Evolutionary conservation across 2,329 filamentous ascomycete genomes (phyloP).

Genomic region (Hypoxylon sp.): DNA sequence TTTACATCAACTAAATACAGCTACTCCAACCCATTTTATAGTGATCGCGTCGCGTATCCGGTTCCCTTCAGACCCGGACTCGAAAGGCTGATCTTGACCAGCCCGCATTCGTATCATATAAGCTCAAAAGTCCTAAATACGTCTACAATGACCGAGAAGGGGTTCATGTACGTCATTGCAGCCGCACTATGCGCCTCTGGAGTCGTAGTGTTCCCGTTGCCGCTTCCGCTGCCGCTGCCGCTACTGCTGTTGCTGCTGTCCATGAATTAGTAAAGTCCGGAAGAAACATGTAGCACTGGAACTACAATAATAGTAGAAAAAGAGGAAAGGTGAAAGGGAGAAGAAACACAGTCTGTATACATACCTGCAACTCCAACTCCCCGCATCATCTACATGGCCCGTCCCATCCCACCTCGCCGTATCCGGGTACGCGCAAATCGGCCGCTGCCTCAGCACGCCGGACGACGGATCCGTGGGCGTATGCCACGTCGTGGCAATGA

Average conservation of each 20-base stretch:
- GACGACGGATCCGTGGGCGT: slow-evolving; percentile 47
- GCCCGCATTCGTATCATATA: slow-evolving; percentile 11
- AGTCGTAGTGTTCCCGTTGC: neutral
- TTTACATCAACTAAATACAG: slow-evolving; percentile 20
- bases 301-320: neutral
- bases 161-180: slow-evolving; percentile 34
- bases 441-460: slow-evolving; percentile 61
- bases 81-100: neutral
- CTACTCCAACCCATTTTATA: neutral
- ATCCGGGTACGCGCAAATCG: slow-evolving; percentile 61
- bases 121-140: slow-evolving; percentile 27
- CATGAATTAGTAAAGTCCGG: slow-evolving; percentile 15
- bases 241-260: neutral
- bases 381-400: slow-evolving; percentile 54
- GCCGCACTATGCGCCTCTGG: slow-evolving; percentile 16
- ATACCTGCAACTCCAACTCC: slow-evolving; percentile 56
- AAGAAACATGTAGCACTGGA: neutral
- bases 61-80: neutral
- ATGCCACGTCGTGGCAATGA: slow-evolving; percentile 57
- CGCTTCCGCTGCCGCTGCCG: neutral
- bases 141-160: slow-evolving; percentile 35
- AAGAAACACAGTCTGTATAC: slow-evolving; percentile 23
- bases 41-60: neutral
- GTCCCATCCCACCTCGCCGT: slow-evolving; percentile 56
- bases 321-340: neutral